Percentiles rank a stretch among this genome's conserved stretches.
Conservation (phyloP, 1,284 basidiomycete species). For the Rhodotorula sp. region DNA sequence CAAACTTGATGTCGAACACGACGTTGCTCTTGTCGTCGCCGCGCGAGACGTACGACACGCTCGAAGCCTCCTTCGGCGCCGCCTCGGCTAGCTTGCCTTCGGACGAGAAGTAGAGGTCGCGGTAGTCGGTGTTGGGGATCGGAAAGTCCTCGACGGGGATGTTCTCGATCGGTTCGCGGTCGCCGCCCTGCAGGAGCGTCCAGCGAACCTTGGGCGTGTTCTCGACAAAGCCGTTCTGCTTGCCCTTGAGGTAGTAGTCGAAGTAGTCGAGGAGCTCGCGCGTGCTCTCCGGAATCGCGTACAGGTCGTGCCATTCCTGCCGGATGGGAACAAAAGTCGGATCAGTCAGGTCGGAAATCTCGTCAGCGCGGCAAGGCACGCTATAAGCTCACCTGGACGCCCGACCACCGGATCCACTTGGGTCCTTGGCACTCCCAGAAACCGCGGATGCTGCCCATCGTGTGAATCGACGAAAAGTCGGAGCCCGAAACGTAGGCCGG, state of each 20-base stretch:
- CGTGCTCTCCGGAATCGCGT: slow-evolving; percentile 32
- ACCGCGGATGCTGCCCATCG: slow-evolving; percentile 37
- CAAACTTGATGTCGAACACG: slow-evolving; percentile 37
- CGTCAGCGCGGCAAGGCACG: no score
- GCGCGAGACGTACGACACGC: slow-evolving; percentile 31
- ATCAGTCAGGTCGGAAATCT: no score
- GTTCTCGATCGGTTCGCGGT: slow-evolving; percentile 35
- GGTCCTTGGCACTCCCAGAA: slow-evolving; percentile 36
- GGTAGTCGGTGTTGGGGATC: slow-evolving; percentile 37
- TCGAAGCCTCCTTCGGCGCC: slow-evolving; percentile 3
- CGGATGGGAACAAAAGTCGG: no score
- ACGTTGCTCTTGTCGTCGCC: slow-evolving; percentile 21
- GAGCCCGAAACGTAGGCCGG: slow-evolving; percentile 43
- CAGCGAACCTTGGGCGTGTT: slow-evolving; percentile 37
- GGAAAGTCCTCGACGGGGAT: slow-evolving; percentile 35
- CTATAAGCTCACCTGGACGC: slow-evolving; percentile 29
- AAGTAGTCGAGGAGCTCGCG: slow-evolving; percentile 42
- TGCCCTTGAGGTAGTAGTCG: slow-evolving; percentile 42
- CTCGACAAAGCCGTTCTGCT: slow-evolving; percentile 41
- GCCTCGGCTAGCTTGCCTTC: slow-evolving; percentile 31
- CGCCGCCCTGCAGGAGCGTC: slow-evolving; percentile 35
- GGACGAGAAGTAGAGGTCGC: slow-evolving; percentile 27
- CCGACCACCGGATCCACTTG: slow-evolving; percentile 39
- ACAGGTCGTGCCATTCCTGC: slow-evolving; percentile 29
- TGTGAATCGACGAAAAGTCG: slow-evolving; percentile 39